Base-by-base conservation (phyloP, 257 asterid genomes). In the Mentha longifolia region DNA sequence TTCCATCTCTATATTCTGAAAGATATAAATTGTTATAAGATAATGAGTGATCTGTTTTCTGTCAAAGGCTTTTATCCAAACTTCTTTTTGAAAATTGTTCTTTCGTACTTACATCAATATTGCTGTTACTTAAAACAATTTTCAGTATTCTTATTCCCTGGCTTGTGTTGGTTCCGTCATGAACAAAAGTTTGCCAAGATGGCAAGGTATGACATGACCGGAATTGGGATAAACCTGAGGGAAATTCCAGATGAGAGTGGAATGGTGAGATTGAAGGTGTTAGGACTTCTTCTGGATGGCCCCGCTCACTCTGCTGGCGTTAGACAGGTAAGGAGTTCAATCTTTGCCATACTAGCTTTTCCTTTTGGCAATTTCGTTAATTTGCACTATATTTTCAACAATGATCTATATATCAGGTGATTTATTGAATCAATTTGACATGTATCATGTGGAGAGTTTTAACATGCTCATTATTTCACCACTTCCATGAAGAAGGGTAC, bases 121-220 rank as follows among this genome's bases (percentile, higher is more conserved):
- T 76, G 68, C 74, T 68, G 81, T 71, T 65, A 82, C 89, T 85
- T 76, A 77, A 83, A 67, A 80, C 73, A 66, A 35, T 57, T 81
- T 86, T 80, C 95, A 88, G 91, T 89, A 74, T 81, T 85, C 85
- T 90, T 81, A 78, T 89, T 79, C 87, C 83, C 62, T 84, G 88
- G 81, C 79, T 79, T 86, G 76, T 85, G 81, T 86, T 86, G 84
- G 80, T 85, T 83, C 75, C 84, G 59, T 89, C 86, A 68, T 83
- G 79, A 63, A 76, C 74, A 80, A 85, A 85, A 94, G 99, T 87
- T 94, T 84, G 87, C 99, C 79, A 91, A 92, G 95, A 91, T 94
- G 98, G 96, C 96, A 63, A 88, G 94, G 82, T 94, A 89, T 74
- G 99, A 94, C 81, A 94, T 94, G 88, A 85, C 95, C 71, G 97